Base-by-base conservation (phyloP, 306 rosid species). In the Prunus padus region DNA sequence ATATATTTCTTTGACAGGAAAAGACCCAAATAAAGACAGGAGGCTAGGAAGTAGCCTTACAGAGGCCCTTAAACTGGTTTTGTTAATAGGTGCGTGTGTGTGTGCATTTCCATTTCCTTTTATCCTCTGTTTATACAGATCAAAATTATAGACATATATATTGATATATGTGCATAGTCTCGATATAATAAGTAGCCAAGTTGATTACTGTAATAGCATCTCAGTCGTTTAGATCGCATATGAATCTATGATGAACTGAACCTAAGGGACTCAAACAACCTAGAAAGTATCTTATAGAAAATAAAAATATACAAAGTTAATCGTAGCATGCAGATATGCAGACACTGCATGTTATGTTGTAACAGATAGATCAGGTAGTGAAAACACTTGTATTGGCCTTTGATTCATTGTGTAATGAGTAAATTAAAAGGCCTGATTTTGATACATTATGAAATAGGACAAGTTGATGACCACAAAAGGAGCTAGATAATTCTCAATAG, bases 11-110 rank as follows among this genome's bases (percentile, higher is more conserved):
- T 59, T 86, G 76, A 76, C 94, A 95, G 98, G 93, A 83, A 82
- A 86, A 70, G 67, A 81, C 80, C 85, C 91, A 46, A 92, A 82
- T 67, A 90, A 83, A 81, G 85, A 84, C 86, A 92, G 77, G 80
- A 90, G 81, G 77, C 74, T 95, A 69, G 91, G 88, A 60, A 82
- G 67, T 50, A 64, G 84, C 87, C 87, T 95, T 76, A 81, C 73
- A 9, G 95, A 90, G 81, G 96, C 98, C 78, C 91, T 95, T 31
- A 95, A 95, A 83, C 82, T 92, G 82, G 97, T 95, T 85, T 77
- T 95, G 79, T 86, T 92, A 78, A 92, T 95, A 71, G 98, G 98
- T 95, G 77, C 42, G 93, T 46, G 28, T 72, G n/a, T 72, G 78
- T 65, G 93, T 44, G 46, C 71, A 23, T 67, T 64, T 64, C 45